phyloP scores from a whole-genome alignment of 2,329 filamentous ascomycete genomes.

The Fusarium nodosum region DNA sequence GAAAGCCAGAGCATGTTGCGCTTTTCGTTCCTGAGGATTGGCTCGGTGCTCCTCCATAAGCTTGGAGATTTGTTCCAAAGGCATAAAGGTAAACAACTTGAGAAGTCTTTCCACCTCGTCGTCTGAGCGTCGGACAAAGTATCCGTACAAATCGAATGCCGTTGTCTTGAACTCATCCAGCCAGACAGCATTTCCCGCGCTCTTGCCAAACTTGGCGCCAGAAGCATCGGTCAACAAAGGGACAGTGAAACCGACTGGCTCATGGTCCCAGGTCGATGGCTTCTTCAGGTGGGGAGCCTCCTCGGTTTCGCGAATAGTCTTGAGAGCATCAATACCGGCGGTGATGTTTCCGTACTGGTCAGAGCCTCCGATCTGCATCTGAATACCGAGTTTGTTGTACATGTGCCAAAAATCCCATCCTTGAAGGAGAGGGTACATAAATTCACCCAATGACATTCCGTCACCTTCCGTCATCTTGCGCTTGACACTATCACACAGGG shows the following conservation, averaged over 20 bases:
- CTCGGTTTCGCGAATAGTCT: conserved; percentile 74
- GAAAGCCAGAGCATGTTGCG: conserved; percentile 85
- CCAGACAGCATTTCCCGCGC: conserved; percentile 94
- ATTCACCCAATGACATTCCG: conserved; percentile 95
- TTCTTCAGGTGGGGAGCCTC: conserved; percentile 59
- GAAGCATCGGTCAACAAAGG: conserved; percentile 88
- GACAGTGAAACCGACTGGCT: conserved; percentile 88
- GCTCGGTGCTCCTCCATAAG: conserved; percentile 76
- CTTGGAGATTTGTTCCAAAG: conserved; percentile 73
- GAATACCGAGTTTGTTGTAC: conserved; percentile 74
- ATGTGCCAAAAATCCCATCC: conserved; percentile 97
- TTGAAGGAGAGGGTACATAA: conserved; percentile 92
- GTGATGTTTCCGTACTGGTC: conserved; percentile 98
- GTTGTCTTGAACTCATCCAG: conserved; percentile 85
- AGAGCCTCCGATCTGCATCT: conserved; percentile 93
- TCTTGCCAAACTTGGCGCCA: conserved; percentile 95
- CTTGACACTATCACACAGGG: conserved; percentile 69
- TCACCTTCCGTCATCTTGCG: conserved; percentile 85
- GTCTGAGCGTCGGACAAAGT: conserved; percentile 87
- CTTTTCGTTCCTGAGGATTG: conserved; percentile 78
- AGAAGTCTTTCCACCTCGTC: conserved; percentile 84
- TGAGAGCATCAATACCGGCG: conserved; percentile 87
- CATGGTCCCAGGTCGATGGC: conserved; percentile 60
- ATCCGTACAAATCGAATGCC: conserved; percentile 89
- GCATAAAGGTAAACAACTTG: conserved; percentile 91